Base-by-base conservation (phyloP, 441 rosid species). In the Dalechampia spathulata region DNA sequence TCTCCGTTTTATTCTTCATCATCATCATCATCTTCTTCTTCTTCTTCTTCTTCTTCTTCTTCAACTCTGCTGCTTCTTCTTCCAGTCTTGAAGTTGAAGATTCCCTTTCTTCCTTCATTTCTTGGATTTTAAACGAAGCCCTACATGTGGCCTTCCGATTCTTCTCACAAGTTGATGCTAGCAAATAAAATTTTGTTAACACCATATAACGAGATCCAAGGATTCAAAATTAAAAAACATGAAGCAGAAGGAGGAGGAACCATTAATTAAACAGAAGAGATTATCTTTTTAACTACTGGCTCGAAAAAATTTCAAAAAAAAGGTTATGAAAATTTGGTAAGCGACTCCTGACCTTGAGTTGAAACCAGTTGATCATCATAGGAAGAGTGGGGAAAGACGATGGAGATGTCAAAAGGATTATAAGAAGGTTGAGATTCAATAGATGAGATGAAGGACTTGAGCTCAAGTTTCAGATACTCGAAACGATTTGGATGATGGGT, bases 81-180 rank as follows among this genome's bases (percentile, higher is more conserved):
- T 43, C 12, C 17, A 21, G 20, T 4, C 10, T 13, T 10, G 17
- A 25, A 10, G 1, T 43, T 10, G 23, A 25, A 15, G 19, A 4
- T 25, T 16, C 17, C 2, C 21, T 28, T 27, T 8, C 19, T 49
- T 49, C 37, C 53, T 49, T 12, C 17, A 15, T 27, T 49, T 27
- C 53, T 16, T 49, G 20, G 21, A 14, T 16, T 11, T 28, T 27
- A 3, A n/a, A 19, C 17, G 14, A 28, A n/a, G 5, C 4, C 0
- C 19, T 13, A 1, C n/a, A n/a, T n/a, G 16, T 47, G 7, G 8
- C 7, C 51, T 47, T 47, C 51, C 7, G 26, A 17, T 17, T 49
- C 13, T 49, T 49, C 53, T 49, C 53, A 28, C 53, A 30, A 30
- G 37, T 27, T 49, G 37, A 49, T 27, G 13, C 53, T 49, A 16